These are phyloP conservation scores for Gloeophyllum trabeum DNA, from an alignment of 768 basidiomycete genomes.

Conservation along the genomic window DNA sequence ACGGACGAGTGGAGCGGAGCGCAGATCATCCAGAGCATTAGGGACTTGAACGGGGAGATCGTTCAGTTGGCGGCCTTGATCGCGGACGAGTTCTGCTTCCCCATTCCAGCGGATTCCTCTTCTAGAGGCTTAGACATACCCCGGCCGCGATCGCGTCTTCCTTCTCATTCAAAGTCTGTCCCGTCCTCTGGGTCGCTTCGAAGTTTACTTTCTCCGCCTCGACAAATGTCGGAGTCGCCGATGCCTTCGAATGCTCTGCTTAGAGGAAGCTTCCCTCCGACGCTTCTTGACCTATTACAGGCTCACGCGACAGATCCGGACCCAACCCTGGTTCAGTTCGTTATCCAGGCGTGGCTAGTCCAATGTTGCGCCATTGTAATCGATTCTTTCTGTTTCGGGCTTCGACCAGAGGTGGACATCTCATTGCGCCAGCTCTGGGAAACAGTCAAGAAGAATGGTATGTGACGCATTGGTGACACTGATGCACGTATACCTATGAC, in stretches of 20 bases:
- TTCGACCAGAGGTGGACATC: conserved; percentile 60
- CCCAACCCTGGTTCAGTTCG: conserved; percentile 66
- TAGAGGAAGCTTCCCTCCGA: conserved; percentile 47
- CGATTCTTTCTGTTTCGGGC: conserved; percentile 63
- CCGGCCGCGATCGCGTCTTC: neutral
- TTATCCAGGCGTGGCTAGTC: conserved; percentile 59
- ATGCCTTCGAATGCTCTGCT: conserved; percentile 45
- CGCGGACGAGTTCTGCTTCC: conserved; percentile 37
- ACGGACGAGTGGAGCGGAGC: conserved; percentile 68
- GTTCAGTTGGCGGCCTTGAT: conserved; percentile 72
- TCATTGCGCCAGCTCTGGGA: conserved; percentile 50
- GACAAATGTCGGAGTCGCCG: conserved; percentile 23
- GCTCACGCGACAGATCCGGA: conserved; percentile 63
- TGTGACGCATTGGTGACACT: conserved; percentile 38
- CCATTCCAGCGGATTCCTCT: neutral
- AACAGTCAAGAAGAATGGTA: too few species aligned
- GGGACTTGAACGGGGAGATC: conserved; percentile 72
- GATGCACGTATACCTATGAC: conserved; percentile 7
- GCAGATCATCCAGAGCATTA: conserved; percentile 67
- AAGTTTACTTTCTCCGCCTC: neutral
- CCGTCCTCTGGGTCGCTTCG: neutral
- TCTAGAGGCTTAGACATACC: neutral
- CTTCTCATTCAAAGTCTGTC: neutral
- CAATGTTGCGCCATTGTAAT: conserved; percentile 59
- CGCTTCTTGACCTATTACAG: conserved; percentile 48